Percentiles rank a stretch among this genome's conserved stretches.
These are phyloP conservation scores for Anastatica hierochuntica DNA, from an alignment of 345 rosid species.

Conservation along the genomic window DNA sequence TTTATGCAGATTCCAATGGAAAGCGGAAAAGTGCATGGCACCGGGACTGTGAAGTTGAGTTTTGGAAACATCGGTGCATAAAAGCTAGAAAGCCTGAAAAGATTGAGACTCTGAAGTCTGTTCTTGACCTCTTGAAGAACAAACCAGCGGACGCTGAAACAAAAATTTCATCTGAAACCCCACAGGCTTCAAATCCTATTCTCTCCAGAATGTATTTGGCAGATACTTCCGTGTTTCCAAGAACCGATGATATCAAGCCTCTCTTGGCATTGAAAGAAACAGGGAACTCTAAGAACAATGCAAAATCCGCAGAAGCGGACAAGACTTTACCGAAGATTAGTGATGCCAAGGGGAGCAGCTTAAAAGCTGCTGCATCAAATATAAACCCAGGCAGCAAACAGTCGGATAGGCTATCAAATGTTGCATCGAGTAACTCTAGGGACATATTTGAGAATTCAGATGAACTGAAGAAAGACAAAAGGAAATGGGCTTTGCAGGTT, in stretches of 20 bases:
- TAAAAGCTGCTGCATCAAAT: slow-evolving; percentile 34
- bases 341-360: slow-evolving; percentile 34
- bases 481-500: slow-evolving; percentile 88
- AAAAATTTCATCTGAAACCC: slow-evolving; percentile 30
- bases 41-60: slow-evolving; percentile 94
- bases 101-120: slow-evolving; percentile 83
- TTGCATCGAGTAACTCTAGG: slow-evolving; percentile 31
- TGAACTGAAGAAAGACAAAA: slow-evolving; percentile 68
- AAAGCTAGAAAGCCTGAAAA: slow-evolving; percentile 75
- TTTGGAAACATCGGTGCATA: slow-evolving; percentile 94
- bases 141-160: slow-evolving; percentile 34
- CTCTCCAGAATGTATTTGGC: slow-evolving; percentile 92
- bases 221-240: slow-evolving; percentile 90
- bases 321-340: slow-evolving; percentile 34
- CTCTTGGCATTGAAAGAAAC: slow-evolving; percentile 39
- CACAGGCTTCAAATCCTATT: slow-evolving; percentile 48
- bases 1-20: slow-evolving; percentile 79
- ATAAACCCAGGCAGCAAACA: slow-evolving; percentile 29
- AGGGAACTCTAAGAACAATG: slow-evolving; percentile 31
- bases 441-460: slow-evolving; percentile 33
- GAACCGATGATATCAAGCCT: slow-evolving; percentile 79
- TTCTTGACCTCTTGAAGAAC: slow-evolving; percentile 62
- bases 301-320: slow-evolving; percentile 29
- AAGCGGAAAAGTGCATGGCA: slow-evolving; percentile 86
- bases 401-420: neutral